Evolutionary conservation across 2,329 filamentous ascomycete genomes (phyloP), one percentile per base, ranked within the genome.

Genomic region (Aspergillus calidoustus): DNA sequence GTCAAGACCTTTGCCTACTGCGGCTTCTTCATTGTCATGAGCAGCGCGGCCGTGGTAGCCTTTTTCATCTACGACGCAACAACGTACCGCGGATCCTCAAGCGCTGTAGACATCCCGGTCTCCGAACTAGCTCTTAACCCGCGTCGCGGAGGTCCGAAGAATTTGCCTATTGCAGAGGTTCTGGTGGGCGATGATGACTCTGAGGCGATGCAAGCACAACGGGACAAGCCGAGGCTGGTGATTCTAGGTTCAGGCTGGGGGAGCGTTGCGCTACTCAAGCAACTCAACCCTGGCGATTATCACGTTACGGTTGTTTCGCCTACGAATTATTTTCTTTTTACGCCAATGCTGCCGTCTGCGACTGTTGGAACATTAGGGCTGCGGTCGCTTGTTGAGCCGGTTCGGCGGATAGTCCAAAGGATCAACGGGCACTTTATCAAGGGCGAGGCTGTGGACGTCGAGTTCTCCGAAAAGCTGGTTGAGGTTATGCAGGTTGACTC

Each of bases 301-400:
- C 93, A 99, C 77, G 89, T 99, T 68, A 98, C 94, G 4, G 90
- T 99, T 44, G 90, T 99, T 48, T 96, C 93, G 13, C 94, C 95
- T 0, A 91, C 91, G 41, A 98, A 98, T 72, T 97, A 98, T 80
- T 99, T 99, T 80, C 81, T 99, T 34, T 99, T 99, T 77, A 99
- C 95, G 2, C 95, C 95, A 0, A 98, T 99, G 93, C 83, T 99
- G 48, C 95, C 95, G 1, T 97, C 93, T 38, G 96, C 95, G 7
- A 99, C 96, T 0, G 95, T 99, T 6, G 96, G 96, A 13, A 99
- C 95, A 0, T 82, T 99, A 34, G 94, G 97, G 73, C 82, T 98
- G 71, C 86, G 94, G 66, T 97, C 93, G 54, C 82, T 99, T 61
- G 92, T 97, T 46, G 95, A 99, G 77, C 95, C 95, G 0, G 91